These are phyloP conservation scores for Straminergon stramineum DNA, from an alignment of 225 moss, liverwort and hornwort genomes.

Conservation along the genomic window DNA sequence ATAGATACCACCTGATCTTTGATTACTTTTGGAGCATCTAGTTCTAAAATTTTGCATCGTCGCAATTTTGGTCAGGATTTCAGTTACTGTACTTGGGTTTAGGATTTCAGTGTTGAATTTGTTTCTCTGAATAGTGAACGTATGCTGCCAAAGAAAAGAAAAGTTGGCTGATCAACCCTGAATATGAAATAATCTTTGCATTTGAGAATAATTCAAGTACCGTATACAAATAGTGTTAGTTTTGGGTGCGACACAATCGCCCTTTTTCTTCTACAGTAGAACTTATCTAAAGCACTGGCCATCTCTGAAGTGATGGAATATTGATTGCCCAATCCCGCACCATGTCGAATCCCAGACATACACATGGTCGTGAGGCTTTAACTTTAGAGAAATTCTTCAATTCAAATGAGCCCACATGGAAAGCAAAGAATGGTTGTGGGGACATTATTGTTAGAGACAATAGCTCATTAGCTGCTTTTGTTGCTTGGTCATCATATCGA, in stretches of 20 bases:
- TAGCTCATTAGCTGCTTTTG: not conserved
- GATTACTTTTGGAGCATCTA: not conserved
- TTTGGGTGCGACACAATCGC: not conserved
- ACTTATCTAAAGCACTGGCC: too few relatives aligned
- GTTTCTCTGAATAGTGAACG: not conserved
- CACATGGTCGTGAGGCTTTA: too few relatives aligned
- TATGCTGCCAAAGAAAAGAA: not conserved
- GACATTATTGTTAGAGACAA: not conserved
- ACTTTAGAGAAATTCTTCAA: too few relatives aligned
- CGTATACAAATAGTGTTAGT: not conserved
- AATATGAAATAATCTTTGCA: not conserved
- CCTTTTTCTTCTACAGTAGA: not conserved
- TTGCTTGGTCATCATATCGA: too few relatives aligned
- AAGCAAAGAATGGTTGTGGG: not conserved
- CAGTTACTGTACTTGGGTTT: not conserved
- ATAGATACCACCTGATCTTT: not conserved
- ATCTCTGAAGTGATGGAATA: too few relatives aligned
- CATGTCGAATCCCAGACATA: too few relatives aligned
- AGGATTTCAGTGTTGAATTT: not conserved
- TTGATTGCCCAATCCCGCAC: too few relatives aligned
- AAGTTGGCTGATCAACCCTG: not conserved
- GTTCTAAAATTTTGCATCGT: not conserved
- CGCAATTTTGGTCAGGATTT: too few relatives aligned
- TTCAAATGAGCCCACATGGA: not conserved
- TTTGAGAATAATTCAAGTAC: too few relatives aligned